Evolutionary conservation across 495 filamentous ascomycete species (phyloP), one percentile per base, ranked within the genome.

Genomic region (Penicillium fimorum): DNA sequence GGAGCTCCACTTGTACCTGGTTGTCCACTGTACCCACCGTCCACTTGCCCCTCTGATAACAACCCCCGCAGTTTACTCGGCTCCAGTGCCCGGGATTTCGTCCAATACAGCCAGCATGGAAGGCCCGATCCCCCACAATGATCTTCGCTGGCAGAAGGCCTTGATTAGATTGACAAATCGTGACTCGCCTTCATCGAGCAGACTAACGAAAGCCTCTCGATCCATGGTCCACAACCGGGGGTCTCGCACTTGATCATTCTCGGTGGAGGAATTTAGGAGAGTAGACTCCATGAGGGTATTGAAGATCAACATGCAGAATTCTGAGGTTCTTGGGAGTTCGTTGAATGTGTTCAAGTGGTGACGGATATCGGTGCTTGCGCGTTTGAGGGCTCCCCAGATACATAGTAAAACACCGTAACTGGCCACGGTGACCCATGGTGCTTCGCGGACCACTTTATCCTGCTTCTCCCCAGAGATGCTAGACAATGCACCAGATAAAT

Each of bases 261-360:
- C 47, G 4, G 30, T 32, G 17, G 46, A 49, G n/a, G n/a, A n/a
- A 50, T 56, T 22, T 15, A 40, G 30, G 30, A 55, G 33, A 13
- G 27, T 35, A 3, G 54, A 43, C 47, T 56, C 54, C 54, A 56
- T 56, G 29, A 56, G 38, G 11, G 44, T 56, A 46, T 56, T 56
- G 46, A 50, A 49, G 24, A 56, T 56, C 54, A 56, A 50, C 24
- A 50, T 56, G 35, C 54, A 56, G 15, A 35, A 56, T 49, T 56
- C 54, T 30, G 54, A 56, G 0, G 45, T 56, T 8, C 18, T 48
- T 38, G 54, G 54, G 30, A 56, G 54, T 29, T 48, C 35, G 46
- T 56, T 56, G 54, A 56, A 56, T 2, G 45, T 48, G 27, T 56
- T 29, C 54, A 56, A 43, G 29, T 56, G 43, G 10, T 33, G 45